A percentile compares a stretch with the other conserved stretches of the same genome.
These are phyloP conservation scores for Aspergillus sparsus DNA, from an alignment of 495 filamentous ascomycete species.

Conservation along the genomic window DNA sequence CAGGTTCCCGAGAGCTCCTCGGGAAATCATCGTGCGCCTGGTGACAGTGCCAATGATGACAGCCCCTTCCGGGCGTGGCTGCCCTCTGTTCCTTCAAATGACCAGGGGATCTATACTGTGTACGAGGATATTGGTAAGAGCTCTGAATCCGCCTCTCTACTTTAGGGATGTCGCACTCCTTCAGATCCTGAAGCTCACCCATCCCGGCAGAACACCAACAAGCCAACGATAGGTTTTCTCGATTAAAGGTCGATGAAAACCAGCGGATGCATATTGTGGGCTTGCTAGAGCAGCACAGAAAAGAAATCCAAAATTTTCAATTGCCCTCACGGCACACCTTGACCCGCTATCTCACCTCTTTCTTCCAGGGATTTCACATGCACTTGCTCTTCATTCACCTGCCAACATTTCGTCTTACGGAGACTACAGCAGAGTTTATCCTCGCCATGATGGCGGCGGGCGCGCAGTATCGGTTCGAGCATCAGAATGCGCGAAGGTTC, in stretches of 20 bases:
- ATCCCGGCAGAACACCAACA: conserved; percentile 6
- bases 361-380: conserved; percentile 15
- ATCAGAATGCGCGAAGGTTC: conserved; percentile 10
- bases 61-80: conserved; percentile 16
- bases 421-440: conserved; percentile 7
- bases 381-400: conserved; percentile 17
- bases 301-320: conserved; percentile 3
- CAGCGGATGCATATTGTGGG: neutral
- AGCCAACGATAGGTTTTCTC: neutral
- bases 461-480: conserved; percentile 20
- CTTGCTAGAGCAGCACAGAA: conserved; percentile 1
- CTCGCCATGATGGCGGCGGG: conserved; percentile 13
- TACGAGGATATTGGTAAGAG: conserved; percentile 4
- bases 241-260: conserved; percentile 4
- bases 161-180: neutral
- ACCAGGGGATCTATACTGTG: conserved; percentile 8
- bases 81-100: conserved; percentile 12
- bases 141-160: neutral
- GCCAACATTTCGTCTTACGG: conserved; percentile 8
- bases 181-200: neutral
- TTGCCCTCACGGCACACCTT: conserved; percentile 15
- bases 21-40: neutral
- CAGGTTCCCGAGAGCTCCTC: neutral
- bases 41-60: neutral
- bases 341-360: conserved; percentile 16